These are phyloP conservation scores for Pseudocercospora musae DNA, from an alignment of 2,329 filamentous ascomycete species.

Conservation along the genomic window DNA sequence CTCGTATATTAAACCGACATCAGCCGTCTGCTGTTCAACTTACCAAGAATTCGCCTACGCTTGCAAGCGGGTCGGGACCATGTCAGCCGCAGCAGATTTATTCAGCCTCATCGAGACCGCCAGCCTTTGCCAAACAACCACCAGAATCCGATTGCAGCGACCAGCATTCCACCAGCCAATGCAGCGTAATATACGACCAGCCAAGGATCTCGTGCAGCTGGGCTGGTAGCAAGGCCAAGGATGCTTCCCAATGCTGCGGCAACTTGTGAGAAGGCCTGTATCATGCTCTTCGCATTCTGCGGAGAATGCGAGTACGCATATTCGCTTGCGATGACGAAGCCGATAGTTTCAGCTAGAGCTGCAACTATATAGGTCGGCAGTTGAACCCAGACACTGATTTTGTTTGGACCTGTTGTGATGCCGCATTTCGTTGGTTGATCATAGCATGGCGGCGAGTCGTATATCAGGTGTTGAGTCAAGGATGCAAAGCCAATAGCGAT, in stretches of 20 bases:
- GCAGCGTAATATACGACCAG: conserved; percentile 11
- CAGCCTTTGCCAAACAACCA: conserved; percentile 4
- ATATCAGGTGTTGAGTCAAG: conserved; percentile 33
- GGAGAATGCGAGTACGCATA: conserved; percentile 46
- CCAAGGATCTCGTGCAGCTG: conserved; percentile 21
- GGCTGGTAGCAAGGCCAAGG: conserved; percentile 34
- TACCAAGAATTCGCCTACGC: too few species aligned
- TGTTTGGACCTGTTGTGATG: conserved; percentile 26
- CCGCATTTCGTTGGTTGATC: conserved; percentile 37
- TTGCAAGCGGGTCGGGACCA: too few species aligned
- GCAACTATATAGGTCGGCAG: conserved; percentile 41
- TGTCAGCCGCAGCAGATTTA: not conserved
- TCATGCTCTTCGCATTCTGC: conserved; percentile 40
- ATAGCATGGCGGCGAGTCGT: conserved; percentile 32
- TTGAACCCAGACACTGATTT: conserved; percentile 42
- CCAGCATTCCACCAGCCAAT: conserved; percentile 9
- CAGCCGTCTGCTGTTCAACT: not conserved
- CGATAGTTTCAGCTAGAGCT: conserved; percentile 44
- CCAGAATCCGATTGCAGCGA: conserved; percentile 8
- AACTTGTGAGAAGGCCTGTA: conserved; percentile 37
- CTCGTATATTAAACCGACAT: not conserved
- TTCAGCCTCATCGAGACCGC: not conserved
- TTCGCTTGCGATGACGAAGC: conserved; percentile 42
- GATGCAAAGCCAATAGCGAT: conserved; percentile 8
- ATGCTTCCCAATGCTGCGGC: conserved; percentile 34